These are phyloP conservation scores for Coemansia sp. DNA, from an alignment of 192 early-diverging fungal genomes.

Conservation along the genomic window DNA sequence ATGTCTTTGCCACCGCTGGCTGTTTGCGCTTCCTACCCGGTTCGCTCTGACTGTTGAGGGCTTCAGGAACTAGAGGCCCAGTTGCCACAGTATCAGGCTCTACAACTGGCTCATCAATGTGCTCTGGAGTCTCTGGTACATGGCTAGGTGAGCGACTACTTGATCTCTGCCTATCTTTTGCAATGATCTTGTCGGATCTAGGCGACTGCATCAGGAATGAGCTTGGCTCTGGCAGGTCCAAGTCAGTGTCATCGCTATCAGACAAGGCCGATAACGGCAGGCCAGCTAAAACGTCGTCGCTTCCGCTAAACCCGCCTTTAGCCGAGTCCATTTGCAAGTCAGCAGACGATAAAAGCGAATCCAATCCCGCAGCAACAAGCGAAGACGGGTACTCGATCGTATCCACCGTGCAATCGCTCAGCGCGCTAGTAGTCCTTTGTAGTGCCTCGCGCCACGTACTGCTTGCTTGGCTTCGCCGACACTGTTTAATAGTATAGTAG, in stretches of 20 bases:
- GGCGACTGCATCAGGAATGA: slow-evolving; percentile 20
- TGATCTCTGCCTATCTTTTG: not conserved
- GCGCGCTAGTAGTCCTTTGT: not conserved
- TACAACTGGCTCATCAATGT: not conserved
- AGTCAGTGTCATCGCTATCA: slow-evolving; percentile 29
- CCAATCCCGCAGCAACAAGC: not conserved
- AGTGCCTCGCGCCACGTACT: not conserved
- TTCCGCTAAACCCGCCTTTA: not conserved
- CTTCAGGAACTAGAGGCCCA: not conserved
- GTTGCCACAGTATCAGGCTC: not conserved
- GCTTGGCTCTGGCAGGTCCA: slow-evolving; percentile 41
- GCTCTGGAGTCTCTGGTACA: not conserved
- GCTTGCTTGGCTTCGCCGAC: not conserved
- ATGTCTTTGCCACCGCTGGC: not conserved
- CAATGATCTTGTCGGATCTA: not conserved
- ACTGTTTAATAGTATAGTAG: slow-evolving; percentile 13
- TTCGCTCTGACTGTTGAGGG: not conserved
- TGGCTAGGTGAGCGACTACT: not conserved
- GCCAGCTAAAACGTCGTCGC: not conserved
- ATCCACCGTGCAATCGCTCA: slow-evolving; percentile 7
- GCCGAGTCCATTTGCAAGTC: not conserved
- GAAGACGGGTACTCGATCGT: slow-evolving; percentile 2
- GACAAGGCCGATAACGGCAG: slow-evolving; percentile 10
- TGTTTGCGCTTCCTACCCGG: not conserved
- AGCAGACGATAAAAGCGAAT: not conserved